Percentiles rank a stretch among this genome's conserved stretches.
phyloP scores from a whole-genome alignment of 176 grass and related monocot species.

The Neostapfia colusana region DNA sequence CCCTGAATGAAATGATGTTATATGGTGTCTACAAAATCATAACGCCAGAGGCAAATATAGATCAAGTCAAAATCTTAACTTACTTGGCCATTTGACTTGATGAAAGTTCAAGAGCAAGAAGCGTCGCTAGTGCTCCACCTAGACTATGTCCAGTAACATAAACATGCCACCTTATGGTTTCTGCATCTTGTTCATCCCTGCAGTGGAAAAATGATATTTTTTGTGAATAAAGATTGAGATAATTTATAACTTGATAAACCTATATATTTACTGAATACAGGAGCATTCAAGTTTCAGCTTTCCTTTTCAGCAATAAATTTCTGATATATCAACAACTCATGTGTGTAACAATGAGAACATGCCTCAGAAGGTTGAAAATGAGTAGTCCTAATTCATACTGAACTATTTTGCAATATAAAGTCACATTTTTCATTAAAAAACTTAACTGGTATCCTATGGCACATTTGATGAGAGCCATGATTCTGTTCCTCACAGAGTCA shows the following conservation, averaged over 20 bases:
- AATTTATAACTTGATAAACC: slow-evolving; percentile 14
- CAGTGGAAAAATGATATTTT: slow-evolving; percentile 47
- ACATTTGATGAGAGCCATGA: slow-evolving; percentile 65
- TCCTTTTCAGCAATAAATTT: slow-evolving; percentile 2
- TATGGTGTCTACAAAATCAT: slow-evolving; percentile 24
- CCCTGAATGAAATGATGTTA: slow-evolving; percentile 8
- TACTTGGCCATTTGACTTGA: slow-evolving; percentile 85
- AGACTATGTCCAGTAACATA: slow-evolving; percentile 98
- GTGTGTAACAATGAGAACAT: neutral
- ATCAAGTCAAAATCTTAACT: slow-evolving; percentile 39
- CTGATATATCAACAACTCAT: slow-evolving; percentile 20
- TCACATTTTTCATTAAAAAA: slow-evolving; percentile 15
- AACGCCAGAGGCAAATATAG: slow-evolving; percentile 11
- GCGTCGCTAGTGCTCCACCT: slow-evolving; percentile 91
- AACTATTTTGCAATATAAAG: slow-evolving; percentile 19
- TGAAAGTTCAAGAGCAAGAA: slow-evolving; percentile 94
- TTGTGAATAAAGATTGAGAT: slow-evolving; percentile 12
- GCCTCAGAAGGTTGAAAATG: slow-evolving; percentile 8
- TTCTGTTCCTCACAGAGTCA: slow-evolving; percentile 87
- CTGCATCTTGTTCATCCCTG: slow-evolving; percentile 49
- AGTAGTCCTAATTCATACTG: slow-evolving; percentile 7
- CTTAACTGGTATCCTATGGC: slow-evolving; percentile 71
- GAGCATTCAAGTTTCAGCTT: neutral
- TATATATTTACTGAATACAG: neutral
- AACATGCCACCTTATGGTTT: slow-evolving; percentile 70